Percentiles rank a stretch among this genome's conserved stretches.
Evolutionary conservation across 2,329 filamentous ascomycete species (phyloP).

Genomic region (Penicillium italicum): DNA sequence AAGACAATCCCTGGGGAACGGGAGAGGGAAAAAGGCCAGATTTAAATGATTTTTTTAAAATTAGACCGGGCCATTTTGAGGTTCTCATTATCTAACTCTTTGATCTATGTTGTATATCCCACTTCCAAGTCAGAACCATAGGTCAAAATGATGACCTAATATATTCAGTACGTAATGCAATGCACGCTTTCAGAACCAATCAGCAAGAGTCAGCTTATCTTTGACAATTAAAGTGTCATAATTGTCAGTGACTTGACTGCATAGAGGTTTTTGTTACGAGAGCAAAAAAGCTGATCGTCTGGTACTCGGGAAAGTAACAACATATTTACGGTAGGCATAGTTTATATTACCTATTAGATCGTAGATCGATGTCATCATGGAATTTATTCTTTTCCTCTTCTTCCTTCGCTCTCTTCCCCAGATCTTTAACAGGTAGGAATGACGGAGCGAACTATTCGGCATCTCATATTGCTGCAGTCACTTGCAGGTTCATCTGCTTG

Average conservation of each 20-base stretch:
- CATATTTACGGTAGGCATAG: not conserved
- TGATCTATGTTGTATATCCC: not conserved
- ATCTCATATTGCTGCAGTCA: conserved; percentile 31
- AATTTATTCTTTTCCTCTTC: not conserved
- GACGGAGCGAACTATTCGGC: conserved; percentile 29
- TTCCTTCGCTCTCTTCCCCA: not conserved
- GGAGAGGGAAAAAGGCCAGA: not conserved
- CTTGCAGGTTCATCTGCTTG: conserved; percentile 23
- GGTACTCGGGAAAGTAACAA: conserved; percentile 1
- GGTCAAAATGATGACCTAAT: conserved; percentile 3
- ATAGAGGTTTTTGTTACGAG: conserved; percentile 23
- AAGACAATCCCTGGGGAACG: not conserved
- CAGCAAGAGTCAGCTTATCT: conserved; percentile 31
- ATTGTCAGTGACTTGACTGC: conserved; percentile 11
- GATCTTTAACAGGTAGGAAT: conserved; percentile 19
- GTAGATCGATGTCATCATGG: conserved; percentile 22
- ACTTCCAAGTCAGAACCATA: not conserved
- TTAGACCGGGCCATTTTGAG: not conserved
- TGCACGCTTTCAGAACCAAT: conserved; percentile 29
- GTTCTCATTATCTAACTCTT: conserved; percentile 10
- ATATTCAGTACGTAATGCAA: conserved; percentile 35
- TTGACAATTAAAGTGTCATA: conserved; percentile 22
- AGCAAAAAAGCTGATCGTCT: conserved; percentile 24
- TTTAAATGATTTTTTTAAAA: not conserved
- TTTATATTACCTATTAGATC: conserved; percentile 6